Base-by-base conservation (phyloP, 2,329 filamentous ascomycete genomes). In the Malbranchea cinnamomea region DNA sequence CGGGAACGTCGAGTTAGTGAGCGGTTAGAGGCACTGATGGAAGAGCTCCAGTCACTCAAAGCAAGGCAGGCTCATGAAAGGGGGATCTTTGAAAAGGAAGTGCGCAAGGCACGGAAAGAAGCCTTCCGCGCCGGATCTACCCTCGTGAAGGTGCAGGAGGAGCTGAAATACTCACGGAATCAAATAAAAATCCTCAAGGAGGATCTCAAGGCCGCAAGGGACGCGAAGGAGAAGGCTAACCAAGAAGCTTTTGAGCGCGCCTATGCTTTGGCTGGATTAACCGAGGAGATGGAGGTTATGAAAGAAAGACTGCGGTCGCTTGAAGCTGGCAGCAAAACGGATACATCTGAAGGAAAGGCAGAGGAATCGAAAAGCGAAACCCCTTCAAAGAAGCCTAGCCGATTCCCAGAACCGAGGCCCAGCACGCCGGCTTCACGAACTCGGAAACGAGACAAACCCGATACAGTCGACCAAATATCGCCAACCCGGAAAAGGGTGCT, bases 91-190 rank as follows among this genome's bases (percentile, higher is more conserved):
- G 65, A 71, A 39, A 71, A 70, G 38, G 68, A 72, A 41, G 57
- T 71, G 18, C 54, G 65, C 25, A 61, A 62, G 30, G 56, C 63
- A 23, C 54, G 65, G 11, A 72, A 71, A 44, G 67, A 71, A 41
- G 65, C 67, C 1, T 71, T 70, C 42, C 68, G 66, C 29, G 62
- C 65, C 5, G 63, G 65, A 5, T 68, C 67, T 2, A 53, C 56
- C 2, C 38, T 71, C 15, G 60, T 72, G 2, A 68, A 70, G 41
- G 43, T 60, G 5, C 66, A 71, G 41, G 67, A 71, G 35, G 57
- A 62, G 34, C 37, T 63, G 13, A 60, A 59, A 27, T 46, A 57
- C 13, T 44, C 49, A 4, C 53, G 53, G 35, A 44, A 41, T 1
- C 63, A 64, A 37, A 47, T 66, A 15, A 64, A 59, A 39, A 49